These are phyloP conservation scores for Ceratobasidium papillatum DNA, from an alignment of 1,284 basidiomycete species.

Conservation along the genomic window DNA sequence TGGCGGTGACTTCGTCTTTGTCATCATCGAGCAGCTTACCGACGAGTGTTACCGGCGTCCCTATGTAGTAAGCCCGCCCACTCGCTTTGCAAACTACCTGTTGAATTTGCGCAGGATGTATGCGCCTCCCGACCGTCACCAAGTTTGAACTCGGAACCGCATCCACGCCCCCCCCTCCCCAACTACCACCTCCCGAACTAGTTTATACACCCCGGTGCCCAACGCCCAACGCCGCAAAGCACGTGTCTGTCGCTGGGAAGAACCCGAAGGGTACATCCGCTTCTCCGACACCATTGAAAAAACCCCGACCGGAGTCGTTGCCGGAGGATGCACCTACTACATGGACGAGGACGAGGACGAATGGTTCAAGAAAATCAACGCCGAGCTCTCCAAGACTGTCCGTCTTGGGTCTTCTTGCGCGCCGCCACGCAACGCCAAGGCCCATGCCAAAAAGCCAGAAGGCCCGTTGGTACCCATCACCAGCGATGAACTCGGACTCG, in stretches of 20 bases:
- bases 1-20: too few species aligned
- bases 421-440: conserved; percentile 70
- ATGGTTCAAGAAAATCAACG: conserved; percentile 92
- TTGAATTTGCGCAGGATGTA: too few species aligned
- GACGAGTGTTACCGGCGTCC: too few species aligned
- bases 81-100: too few species aligned
- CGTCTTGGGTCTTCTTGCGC: conserved; percentile 74
- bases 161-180: too few species aligned
- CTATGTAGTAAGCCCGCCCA: too few species aligned
- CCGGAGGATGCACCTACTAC: conserved; percentile 81
- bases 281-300: conserved; percentile 93
- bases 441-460: conserved; percentile 81
- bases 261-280: conserved; percentile 82
- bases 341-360: conserved; percentile 97
- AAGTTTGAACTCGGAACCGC: too few species aligned
- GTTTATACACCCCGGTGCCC: too few species aligned
- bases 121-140: too few species aligned
- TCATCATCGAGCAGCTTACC: too few species aligned
- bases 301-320: conserved; percentile 62
- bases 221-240: conserved; percentile 87
- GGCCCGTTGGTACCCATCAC: conserved; percentile 64
- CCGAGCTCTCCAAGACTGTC: conserved; percentile 84
- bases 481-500: conserved; percentile 93
- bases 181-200: too few species aligned
- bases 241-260: conserved; percentile 77